Percentiles rank a stretch among this genome's conserved stretches.
These are phyloP conservation scores for Speleostelium caveatum DNA, from an alignment of 78 protist species.

Conservation along the genomic window DNA sequence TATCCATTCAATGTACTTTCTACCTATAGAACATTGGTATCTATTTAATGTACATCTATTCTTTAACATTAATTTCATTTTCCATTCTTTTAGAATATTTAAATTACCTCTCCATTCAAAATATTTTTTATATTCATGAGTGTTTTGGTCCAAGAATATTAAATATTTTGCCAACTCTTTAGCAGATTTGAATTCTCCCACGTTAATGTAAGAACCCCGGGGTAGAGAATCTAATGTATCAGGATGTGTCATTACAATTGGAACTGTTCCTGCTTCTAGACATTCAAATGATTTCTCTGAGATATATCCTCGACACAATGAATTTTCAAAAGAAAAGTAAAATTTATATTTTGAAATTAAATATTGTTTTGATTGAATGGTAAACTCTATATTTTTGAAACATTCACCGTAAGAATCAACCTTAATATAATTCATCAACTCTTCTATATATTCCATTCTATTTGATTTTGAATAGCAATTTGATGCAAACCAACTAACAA, in stretches of 20 bases:
- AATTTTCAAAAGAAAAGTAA: constrained; percentile 32
- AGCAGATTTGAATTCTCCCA: no score
- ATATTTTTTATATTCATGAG: constrained; percentile 26
- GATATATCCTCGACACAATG: constrained; percentile 6
- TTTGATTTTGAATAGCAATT: constrained; percentile 8
- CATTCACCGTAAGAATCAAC: constrained; percentile 50
- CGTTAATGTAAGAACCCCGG: constrained; percentile 13
- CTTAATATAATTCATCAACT: constrained; percentile 28
- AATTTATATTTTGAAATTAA: constrained; percentile 22
- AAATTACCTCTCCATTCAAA: constrained; percentile 39
- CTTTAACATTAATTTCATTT: no score
- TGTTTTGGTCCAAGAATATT: background rate
- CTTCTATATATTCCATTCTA: constrained; percentile 10
- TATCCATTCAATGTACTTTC: no score
- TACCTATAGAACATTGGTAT: no score
- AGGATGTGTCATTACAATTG: constrained; percentile 5
- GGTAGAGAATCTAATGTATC: background rate
- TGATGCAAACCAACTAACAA: constrained; percentile 15
- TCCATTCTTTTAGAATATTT: constrained; percentile 11
- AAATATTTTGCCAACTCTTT: no score
- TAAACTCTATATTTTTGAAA: constrained; percentile 14
- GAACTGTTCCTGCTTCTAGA: background rate
- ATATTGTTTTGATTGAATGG: background rate
- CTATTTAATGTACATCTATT: no score
- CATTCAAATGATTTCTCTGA: constrained; percentile 24